Percentiles rank a stretch among this genome's conserved stretches.
These are phyloP conservation scores for Candida arabinofermentans DNA, from an alignment of 805 yeast genomes.

Conservation along the genomic window DNA sequence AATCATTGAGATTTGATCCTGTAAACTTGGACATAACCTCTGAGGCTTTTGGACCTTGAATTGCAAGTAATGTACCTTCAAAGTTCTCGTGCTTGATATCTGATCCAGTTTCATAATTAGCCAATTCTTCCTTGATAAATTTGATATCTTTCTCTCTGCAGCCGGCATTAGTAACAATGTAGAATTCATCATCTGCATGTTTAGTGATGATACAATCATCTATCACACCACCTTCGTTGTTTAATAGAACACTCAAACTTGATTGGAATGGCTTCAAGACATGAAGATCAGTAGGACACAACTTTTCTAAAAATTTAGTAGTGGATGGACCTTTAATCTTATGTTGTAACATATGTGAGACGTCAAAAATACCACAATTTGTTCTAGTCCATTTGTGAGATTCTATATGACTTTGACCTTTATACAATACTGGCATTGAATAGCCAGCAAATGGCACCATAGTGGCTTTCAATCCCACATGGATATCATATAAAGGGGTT, in stretches of 20 bases:
- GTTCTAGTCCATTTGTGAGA: constrained; percentile 93
- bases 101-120: constrained; percentile 27
- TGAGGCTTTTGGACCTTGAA: constrained; percentile 91
- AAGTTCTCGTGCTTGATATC: constrained; percentile 39
- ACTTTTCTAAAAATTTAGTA: constrained; percentile 60
- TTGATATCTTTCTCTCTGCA: constrained; percentile 77
- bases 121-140: constrained; percentile 55
- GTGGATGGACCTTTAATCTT: constrained; percentile 66
- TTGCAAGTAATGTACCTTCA: constrained; percentile 76
- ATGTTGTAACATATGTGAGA: constrained; percentile 97
- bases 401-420: constrained; percentile 81
- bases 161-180: constrained; percentile 95
- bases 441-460: constrained; percentile 98
- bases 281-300: constrained; percentile 87
- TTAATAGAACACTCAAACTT: constrained; percentile 73
- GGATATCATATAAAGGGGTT: constrained; percentile 83
- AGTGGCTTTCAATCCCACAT: constrained; percentile 73
- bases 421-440: constrained; percentile 89
- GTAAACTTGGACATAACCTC: constrained; percentile 62
- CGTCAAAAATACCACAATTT: constrained; percentile 90
- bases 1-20: constrained; percentile 47
- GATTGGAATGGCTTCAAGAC: constrained; percentile 53
- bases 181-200: constrained; percentile 66
- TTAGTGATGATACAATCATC: constrained; percentile 92
- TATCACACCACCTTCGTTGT: constrained; percentile 74